Evolutionary conservation across 805 yeast genomes (phyloP), one percentile per base, ranked within the genome.

Genomic region (Starmera pachycereana): DNA sequence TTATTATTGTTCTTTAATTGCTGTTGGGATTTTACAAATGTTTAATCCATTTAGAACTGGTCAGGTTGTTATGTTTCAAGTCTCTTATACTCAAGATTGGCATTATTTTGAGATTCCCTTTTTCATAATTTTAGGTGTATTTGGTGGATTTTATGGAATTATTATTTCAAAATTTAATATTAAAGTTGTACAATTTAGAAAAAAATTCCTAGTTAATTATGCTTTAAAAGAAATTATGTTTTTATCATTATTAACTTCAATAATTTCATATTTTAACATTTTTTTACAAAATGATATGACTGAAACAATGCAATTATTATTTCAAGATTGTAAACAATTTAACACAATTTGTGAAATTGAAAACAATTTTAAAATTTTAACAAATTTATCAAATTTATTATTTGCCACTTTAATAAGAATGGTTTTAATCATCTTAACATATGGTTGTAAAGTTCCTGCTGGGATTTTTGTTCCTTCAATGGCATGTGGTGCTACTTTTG

Each of bases 391-490:
- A 1, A 71, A 89, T 0, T 66, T 92, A 16, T 40, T 72, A 0
- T 65, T 74, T 38, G 97, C 97, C 0, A 82, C 96, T 0, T 46
- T 77, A 0, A 61, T 86, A 5, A 68, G 98, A 41, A 75, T 80
- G 64, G 46, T 70, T 0, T 68, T 92, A 37, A 85, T 92, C 25
- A 73, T 88, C 25, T 68, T 92, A 12, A 82, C 97, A 0, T 92
- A 94, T 57, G 96, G 96, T 3, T 79, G 88, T 45, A 87, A 82
- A 60, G 89, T 90, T 0, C 98, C 98, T 0, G 95, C 97, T n/a
- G 98, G 98, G 12, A 86, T 90, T 6, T 82, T 92, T 61, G 95
- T 92, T 40, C 98, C 98, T 3, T 84, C 96, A 2, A 86, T 92
- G 95, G 89, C 96, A 0, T 83, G 88, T 2, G 98, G 98, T 18